phyloP scores from a whole-genome alignment of 2,329 filamentous ascomycete species.

The Herpotrichia juniperi region DNA sequence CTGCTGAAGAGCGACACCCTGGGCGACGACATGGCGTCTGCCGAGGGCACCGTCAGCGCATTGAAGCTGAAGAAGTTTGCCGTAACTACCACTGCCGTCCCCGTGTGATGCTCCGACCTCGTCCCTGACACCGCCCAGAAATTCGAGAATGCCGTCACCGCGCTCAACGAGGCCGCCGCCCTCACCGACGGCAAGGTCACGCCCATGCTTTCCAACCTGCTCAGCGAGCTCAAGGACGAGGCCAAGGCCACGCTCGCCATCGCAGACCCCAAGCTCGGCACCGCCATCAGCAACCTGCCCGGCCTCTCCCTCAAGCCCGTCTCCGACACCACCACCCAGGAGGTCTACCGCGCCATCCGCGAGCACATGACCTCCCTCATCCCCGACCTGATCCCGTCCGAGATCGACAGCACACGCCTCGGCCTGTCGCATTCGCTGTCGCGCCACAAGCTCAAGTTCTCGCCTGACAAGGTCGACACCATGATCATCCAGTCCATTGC shows the following conservation, averaged over 20 bases:
- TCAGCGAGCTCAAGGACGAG: conserved; percentile 93
- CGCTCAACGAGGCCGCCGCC: conserved; percentile 87
- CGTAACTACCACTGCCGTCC: conserved; percentile 6
- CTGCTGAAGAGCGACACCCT: conserved; percentile 87
- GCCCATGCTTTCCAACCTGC: conserved; percentile 78
- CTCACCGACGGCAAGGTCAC: conserved; percentile 95
- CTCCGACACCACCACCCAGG: conserved; percentile 79
- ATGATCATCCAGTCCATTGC: conserved; percentile 98
- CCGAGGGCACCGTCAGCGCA: conserved; percentile 86
- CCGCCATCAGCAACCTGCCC: conserved; percentile 90
- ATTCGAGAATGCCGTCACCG: conserved; percentile 90
- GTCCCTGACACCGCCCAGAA: conserved; percentile 65
- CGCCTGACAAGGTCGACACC: conserved; percentile 96
- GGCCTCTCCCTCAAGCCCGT: conserved; percentile 84
- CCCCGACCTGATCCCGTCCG: conserved; percentile 81
- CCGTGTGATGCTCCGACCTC: no score
- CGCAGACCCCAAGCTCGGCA: conserved; percentile 88
- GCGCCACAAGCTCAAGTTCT: conserved; percentile 95
- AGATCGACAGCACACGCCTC: conserved; percentile 91
- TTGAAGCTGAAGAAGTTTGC: conserved; percentile 94
- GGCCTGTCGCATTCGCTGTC: conserved; percentile 97
- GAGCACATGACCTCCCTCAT: conserved; percentile 89
- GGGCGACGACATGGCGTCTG: conserved; percentile 73
- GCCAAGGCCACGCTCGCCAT: conserved; percentile 96
- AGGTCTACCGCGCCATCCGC: conserved; percentile 93